Evolutionary conservation across 2,329 filamentous ascomycete species (phyloP), one percentile per base, ranked within the genome.

Genomic region (Orbilia ellipsospora): DNA sequence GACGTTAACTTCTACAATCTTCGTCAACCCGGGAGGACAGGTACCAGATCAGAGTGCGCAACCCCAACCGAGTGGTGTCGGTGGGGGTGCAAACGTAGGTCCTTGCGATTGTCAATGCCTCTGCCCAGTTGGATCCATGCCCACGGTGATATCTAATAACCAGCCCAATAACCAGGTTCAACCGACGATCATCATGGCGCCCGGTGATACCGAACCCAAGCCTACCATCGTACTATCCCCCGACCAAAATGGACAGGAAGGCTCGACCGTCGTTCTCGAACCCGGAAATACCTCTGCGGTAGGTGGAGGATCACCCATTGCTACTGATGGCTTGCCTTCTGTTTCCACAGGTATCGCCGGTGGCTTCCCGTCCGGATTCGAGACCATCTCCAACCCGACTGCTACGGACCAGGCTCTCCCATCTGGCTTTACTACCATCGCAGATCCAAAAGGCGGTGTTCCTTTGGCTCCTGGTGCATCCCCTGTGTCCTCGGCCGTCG

Each of bases 41-140:
- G 59, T 64, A 45, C 65, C 65, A 52, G 52, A 44, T 36, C 16
- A 40, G 28, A 60, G 28, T 12, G 60, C 56, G 15, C 48, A 44
- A 6, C 72, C 72, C 4, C 69, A 52, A 42, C 20, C 28, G 6
- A 64, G 54, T 31, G 54, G 59, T 45, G 31, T 36, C 31, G 31
- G 31, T 10, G 31, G 31, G 31, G 31, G 31, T 36, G 31, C 31
- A 36, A 36, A 36, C 31, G 48, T 48, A n/a, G 67, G 28, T 26
- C 45, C 57, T 16, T 75, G 72, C 36, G 60, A 69, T 16, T 75
- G 72, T 45, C 72, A 75, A 54, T 75, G 72, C 31, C 36, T 65
- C 44, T 75, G 72, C 45, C 72, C 72, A 6, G 48, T 57, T 23
- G 66, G 16, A 18, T 50, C 66, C 12, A 68, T 60, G 55, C 64